A percentile compares a stretch with the other conserved stretches of the same genome.
phyloP scores from a whole-genome alignment of 352 stramenopile species.

The Phytophthora uliginosa region DNA sequence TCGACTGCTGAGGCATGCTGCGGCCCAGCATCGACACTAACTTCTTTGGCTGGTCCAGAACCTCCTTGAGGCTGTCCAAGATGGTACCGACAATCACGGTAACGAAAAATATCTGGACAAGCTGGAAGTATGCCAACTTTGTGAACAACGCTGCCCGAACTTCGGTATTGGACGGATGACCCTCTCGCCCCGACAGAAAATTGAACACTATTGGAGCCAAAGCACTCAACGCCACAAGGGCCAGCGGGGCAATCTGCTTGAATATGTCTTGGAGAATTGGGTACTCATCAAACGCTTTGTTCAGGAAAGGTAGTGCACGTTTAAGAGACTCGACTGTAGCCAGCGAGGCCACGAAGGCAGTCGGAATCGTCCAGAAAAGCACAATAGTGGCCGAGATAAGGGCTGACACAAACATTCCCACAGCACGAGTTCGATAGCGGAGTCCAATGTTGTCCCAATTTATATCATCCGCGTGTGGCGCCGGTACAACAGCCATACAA shows the following conservation, averaged over 20 bases:
- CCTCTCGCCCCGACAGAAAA: slow-evolving; percentile 72
- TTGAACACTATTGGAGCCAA: slow-evolving; percentile 75
- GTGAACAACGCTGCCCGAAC: slow-evolving; percentile 74
- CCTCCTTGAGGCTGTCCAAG: slow-evolving; percentile 76
- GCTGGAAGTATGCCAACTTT: slow-evolving; percentile 86
- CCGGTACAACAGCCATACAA: slow-evolving; percentile 59
- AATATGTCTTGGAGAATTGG: slow-evolving; percentile 67
- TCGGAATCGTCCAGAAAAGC: slow-evolving; percentile 89
- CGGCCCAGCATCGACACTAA: slow-evolving; percentile 77
- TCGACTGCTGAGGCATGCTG: slow-evolving; percentile 86
- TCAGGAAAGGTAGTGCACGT: slow-evolving; percentile 68
- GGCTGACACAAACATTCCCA: slow-evolving; percentile 62
- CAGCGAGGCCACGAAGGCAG: slow-evolving; percentile 79
- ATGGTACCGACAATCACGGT: slow-evolving; percentile 82
- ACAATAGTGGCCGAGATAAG: slow-evolving; percentile 73
- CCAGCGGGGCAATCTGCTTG: slow-evolving; percentile 80
- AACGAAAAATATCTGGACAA: slow-evolving; percentile 89
- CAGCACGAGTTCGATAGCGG: slow-evolving; percentile 54
- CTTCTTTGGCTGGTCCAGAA: slow-evolving; percentile 76
- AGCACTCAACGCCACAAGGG: slow-evolving; percentile 63
- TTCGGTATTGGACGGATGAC: slow-evolving; percentile 75
- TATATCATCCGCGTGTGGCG: slow-evolving; percentile 74
- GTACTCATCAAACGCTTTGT: slow-evolving; percentile 72
- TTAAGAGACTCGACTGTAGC: slow-evolving; percentile 77
- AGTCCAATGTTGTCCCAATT: slow-evolving; percentile 83